These are phyloP conservation scores for Penicillium digitatum DNA, from an alignment of 2,329 filamentous ascomycete species.

Conservation along the genomic window DNA sequence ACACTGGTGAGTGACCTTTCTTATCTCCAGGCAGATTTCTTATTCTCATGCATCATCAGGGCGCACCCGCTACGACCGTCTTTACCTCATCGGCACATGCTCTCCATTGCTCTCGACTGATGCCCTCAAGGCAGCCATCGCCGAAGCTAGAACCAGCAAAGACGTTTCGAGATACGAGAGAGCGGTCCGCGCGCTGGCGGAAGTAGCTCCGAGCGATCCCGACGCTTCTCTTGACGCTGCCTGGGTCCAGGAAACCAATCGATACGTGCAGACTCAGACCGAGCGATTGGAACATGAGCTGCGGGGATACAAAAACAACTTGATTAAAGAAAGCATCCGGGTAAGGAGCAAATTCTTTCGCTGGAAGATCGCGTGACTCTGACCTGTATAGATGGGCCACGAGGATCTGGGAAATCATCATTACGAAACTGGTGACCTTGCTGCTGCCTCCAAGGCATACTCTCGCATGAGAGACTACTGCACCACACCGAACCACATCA, in stretches of 20 bases:
- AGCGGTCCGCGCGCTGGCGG: conserved; percentile 61
- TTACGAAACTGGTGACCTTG: conserved; percentile 71
- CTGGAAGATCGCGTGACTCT: not conserved
- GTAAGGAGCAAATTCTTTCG: conserved; percentile 48
- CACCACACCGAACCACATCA: conserved; percentile 74
- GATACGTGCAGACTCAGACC: conserved; percentile 65
- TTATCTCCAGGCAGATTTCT: not conserved
- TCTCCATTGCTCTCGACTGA: conserved; percentile 74
- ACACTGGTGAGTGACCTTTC: conserved; percentile 58
- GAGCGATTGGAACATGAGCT: conserved; percentile 77
- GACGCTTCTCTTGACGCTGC: conserved; percentile 63
- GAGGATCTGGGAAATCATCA: conserved; percentile 86
- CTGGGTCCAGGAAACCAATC: conserved; percentile 71
- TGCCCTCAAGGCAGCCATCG: conserved; percentile 72
- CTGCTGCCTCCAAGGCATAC: conserved; percentile 71
- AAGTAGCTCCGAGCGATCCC: conserved; percentile 62
- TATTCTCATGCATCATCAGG: conserved; percentile 49
- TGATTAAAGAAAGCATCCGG: conserved; percentile 94
- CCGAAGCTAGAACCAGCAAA: conserved; percentile 69
- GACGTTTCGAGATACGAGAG: conserved; percentile 70
- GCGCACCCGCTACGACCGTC: conserved; percentile 73
- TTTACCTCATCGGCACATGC: conserved; percentile 73
- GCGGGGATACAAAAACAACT: conserved; percentile 90
- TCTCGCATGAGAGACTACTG: conserved; percentile 86
- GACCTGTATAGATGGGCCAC: conserved; percentile 70